These are phyloP conservation scores for Adiantum capillusveneris DNA, from an alignment of 75 land plant species.

Conservation along the genomic window DNA sequence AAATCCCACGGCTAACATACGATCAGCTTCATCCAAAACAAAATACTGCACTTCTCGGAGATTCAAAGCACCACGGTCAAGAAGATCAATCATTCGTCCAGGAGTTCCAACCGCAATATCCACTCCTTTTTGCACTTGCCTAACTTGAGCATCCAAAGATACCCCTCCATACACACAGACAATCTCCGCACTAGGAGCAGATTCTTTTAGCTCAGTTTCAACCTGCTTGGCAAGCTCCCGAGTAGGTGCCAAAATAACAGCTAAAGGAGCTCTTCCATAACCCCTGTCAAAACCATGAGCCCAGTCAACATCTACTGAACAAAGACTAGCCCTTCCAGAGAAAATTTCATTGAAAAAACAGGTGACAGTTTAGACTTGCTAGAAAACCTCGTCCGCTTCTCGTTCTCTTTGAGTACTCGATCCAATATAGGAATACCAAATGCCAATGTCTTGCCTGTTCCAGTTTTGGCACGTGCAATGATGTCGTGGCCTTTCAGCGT, in stretches of 20 bases:
- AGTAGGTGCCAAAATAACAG: conserved; percentile 50
- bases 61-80: neutral
- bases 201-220: conserved; percentile 39
- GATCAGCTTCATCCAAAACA: conserved; percentile 16
- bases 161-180: conserved; percentile 12
- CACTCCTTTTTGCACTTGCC: conserved; percentile 2
- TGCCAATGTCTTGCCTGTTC: conserved; percentile 84
- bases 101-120: conserved; percentile 14
- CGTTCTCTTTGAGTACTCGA: conserved; percentile 4
- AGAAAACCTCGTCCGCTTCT: neutral
- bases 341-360: neutral
- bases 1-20: conserved; percentile 12
- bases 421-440: conserved; percentile 90
- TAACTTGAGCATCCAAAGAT: conserved; percentile 6
- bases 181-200: conserved; percentile 3
- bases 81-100: conserved; percentile 10
- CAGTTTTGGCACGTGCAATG: conserved; percentile 75
- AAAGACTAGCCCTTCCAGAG: neutral
- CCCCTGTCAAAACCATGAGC: conserved; percentile 7
- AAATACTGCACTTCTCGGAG: neutral
- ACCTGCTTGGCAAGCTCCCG: conserved; percentile 80
- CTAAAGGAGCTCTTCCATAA: conserved; percentile 8
- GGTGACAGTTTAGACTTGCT: no score
- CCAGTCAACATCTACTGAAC: neutral
- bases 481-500: conserved; percentile 86